A percentile compares a stretch with the other conserved stretches of the same genome.
These are phyloP conservation scores for Aquilaria yunnanensis DNA, from an alignment of 345 rosid genomes.

Conservation along the genomic window DNA sequence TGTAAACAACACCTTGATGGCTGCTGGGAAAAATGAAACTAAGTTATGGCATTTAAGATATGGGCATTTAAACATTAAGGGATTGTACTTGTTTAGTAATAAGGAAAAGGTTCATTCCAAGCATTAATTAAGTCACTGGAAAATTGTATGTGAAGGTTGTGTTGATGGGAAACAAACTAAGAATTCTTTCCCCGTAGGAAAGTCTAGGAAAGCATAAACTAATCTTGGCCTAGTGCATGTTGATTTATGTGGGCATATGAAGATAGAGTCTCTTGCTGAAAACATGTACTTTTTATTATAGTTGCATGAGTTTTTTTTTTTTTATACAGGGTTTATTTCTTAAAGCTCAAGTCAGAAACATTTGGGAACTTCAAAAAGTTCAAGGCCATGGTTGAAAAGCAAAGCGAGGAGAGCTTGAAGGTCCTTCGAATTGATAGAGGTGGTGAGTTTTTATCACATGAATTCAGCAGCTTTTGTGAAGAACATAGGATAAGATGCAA, in stretches of 20 bases:
- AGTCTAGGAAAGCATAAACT: background rate
- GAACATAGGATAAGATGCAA: background rate
- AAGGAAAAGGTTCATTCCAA: background rate
- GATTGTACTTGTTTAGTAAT: background rate
- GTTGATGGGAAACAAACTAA: background rate
- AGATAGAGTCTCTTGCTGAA: background rate
- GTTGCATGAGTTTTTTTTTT: background rate
- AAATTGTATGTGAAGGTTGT: background rate
- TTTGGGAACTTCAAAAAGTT: constrained; percentile 1
- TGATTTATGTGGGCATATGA: background rate
- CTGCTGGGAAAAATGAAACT: too few species aligned
- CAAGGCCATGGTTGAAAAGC: background rate
- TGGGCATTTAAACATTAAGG: background rate
- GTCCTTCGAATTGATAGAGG: background rate
- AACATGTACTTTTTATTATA: background rate
- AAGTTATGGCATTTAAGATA: background rate
- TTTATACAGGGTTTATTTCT: background rate
- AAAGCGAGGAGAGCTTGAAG: background rate
- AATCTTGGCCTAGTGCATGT: background rate
- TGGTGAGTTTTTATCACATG: background rate
- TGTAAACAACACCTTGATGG: background rate
- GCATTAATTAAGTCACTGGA: background rate
- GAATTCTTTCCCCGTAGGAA: background rate
- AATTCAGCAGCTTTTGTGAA: background rate
- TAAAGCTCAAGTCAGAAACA: background rate